Conservation (phyloP, 495 filamentous ascomycete genomes). For the Schizothecium vesticola region DNA sequence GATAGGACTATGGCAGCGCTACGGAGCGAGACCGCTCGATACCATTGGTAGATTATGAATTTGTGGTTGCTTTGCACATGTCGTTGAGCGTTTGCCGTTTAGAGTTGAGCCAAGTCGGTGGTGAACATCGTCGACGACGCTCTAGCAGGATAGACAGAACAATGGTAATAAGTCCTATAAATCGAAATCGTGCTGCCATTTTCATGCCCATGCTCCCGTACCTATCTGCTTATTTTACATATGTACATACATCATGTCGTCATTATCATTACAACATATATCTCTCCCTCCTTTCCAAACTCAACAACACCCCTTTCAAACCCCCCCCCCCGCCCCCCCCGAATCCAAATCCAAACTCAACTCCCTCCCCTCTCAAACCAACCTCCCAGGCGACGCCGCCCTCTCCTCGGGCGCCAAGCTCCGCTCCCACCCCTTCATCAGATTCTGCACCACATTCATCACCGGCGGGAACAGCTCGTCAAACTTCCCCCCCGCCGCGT, state of each 20-base stretch:
- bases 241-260: conserved; percentile 8
- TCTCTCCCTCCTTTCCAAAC: not conserved
- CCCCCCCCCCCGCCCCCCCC: too few species aligned
- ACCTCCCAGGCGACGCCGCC: not conserved
- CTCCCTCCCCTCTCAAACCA: not conserved
- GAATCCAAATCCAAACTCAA: not conserved
- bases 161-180: too few species aligned
- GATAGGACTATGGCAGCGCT: not conserved
- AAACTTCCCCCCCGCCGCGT: conserved; percentile 25
- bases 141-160: too few species aligned
- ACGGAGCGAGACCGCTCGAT: conserved; percentile 14
- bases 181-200: not conserved
- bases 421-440: conserved; percentile 78
- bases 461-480: conserved; percentile 60
- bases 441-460: conserved; percentile 58
- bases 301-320: not conserved
- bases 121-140: too few species aligned
- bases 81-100: not conserved
- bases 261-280: conserved; percentile 6
- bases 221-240: conserved; percentile 3
- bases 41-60: conserved; percentile 25
- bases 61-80: not conserved
- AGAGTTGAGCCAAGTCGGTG: not conserved
- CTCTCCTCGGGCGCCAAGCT: conserved; percentile 22
- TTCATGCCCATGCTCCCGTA: not conserved